Evolutionary conservation across 2,329 filamentous ascomycete genomes (phyloP).

Genomic region (Ophiostoma sp.): DNA sequence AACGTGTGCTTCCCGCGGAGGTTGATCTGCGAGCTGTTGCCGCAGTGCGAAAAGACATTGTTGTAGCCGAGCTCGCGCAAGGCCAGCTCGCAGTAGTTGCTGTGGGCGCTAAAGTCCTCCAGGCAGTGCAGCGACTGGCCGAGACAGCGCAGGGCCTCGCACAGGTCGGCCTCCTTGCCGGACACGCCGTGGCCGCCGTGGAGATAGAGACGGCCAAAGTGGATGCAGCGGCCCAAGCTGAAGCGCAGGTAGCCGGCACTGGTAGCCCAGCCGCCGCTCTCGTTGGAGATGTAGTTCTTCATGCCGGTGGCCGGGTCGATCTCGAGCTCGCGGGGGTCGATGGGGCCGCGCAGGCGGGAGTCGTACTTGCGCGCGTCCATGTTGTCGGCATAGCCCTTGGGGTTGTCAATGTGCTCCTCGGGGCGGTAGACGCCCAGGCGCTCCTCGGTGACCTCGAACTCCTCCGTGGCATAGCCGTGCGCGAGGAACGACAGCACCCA

Average conservation of each 20-base stretch:
- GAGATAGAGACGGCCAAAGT: slow-evolving; percentile 71
- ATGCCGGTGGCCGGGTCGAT: slow-evolving; percentile 78
- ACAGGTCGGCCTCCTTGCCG: slow-evolving; percentile 71
- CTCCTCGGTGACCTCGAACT: slow-evolving; percentile 79
- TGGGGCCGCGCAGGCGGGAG: slow-evolving; percentile 71
- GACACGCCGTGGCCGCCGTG: slow-evolving; percentile 54
- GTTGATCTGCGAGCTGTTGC: slow-evolving; percentile 60
- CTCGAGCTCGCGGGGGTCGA: slow-evolving; percentile 64
- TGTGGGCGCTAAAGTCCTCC: slow-evolving; percentile 75
- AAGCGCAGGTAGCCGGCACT: slow-evolving; percentile 78
- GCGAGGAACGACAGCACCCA: slow-evolving; percentile 78
- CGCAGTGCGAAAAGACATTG: slow-evolving; percentile 69
- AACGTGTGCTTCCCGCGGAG: slow-evolving; percentile 62
- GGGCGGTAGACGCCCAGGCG: slow-evolving; percentile 75
- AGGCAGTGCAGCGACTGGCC: slow-evolving; percentile 72
- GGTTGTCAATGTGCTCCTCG: slow-evolving; percentile 71
- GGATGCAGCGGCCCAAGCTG: slow-evolving; percentile 68
- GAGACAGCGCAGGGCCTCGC: slow-evolving; percentile 69
- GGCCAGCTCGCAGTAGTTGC: slow-evolving; percentile 75
- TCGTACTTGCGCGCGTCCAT: slow-evolving; percentile 80
- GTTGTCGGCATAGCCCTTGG: slow-evolving; percentile 80
- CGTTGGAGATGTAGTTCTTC: slow-evolving; percentile 99
- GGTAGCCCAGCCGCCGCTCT: slow-evolving; percentile 80
- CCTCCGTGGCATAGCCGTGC: slow-evolving; percentile 78
- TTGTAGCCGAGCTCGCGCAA: slow-evolving; percentile 65